phyloP scores from a whole-genome alignment of 192 early-diverging fungal genomes.

The Umbelopsis sp. region DNA sequence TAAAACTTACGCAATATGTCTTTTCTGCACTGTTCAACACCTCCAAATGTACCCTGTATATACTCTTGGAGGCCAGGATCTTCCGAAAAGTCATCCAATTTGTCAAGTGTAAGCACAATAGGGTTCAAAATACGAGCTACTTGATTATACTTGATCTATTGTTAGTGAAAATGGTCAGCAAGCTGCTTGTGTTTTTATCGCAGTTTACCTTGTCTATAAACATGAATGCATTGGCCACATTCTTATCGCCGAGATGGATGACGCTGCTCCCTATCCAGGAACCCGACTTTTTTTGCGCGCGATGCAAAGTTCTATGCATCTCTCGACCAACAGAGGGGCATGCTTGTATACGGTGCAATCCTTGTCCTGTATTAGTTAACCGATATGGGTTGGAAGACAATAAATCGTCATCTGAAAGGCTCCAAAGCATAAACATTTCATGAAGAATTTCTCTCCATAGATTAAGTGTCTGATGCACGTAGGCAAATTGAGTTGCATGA shows the following conservation, averaged over 20 bases:
- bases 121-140: slow-evolving; percentile 94
- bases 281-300: slow-evolving; percentile 81
- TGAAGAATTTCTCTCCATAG: slow-evolving; percentile 96
- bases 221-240: slow-evolving; percentile 97
- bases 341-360: slow-evolving; percentile 91
- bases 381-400: slow-evolving; percentile 78
- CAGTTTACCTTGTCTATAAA: slow-evolving; percentile 85
- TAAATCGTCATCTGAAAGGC: slow-evolving; percentile 86
- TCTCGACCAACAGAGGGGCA: slow-evolving; percentile 79
- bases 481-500: slow-evolving; percentile 90
- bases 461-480: slow-evolving; percentile 90
- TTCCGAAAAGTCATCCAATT: slow-evolving; percentile 62
- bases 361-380: slow-evolving; percentile 95
- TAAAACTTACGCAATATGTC: slow-evolving; percentile 59
- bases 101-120: slow-evolving; percentile 75
- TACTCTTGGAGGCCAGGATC: slow-evolving; percentile 66
- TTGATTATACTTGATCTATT: slow-evolving; percentile 81
- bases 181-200: slow-evolving; percentile 36
- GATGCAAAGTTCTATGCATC: slow-evolving; percentile 89
- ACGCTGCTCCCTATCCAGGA: slow-evolving; percentile 95
- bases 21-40: slow-evolving; percentile 65
- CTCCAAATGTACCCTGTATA: slow-evolving; percentile 70
- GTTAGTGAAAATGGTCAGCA: not conserved
- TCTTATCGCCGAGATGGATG: slow-evolving; percentile 96
- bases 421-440: slow-evolving; percentile 98